phyloP scores from a whole-genome alignment of 2,329 filamentous ascomycete species.

The Gyromitra esculenta region DNA sequence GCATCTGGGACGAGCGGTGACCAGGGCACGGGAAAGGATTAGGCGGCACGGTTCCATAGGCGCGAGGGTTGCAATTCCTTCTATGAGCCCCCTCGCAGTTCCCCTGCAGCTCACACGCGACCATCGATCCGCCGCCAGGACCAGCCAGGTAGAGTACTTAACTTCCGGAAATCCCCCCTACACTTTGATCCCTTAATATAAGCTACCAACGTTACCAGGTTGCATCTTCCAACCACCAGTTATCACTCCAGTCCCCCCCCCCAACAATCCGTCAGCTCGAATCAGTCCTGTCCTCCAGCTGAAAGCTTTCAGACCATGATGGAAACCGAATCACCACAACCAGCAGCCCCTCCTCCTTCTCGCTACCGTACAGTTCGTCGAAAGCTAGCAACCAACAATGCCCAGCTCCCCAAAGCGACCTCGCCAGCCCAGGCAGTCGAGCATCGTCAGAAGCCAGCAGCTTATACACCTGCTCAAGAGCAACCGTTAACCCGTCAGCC shows the following conservation, averaged over 20 bases:
- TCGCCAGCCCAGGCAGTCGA: constrained; percentile 2
- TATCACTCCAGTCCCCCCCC: constrained; percentile 8
- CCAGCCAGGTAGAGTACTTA: constrained; percentile 44
- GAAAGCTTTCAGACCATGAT: constrained; percentile 37
- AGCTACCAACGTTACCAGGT: constrained; percentile 35
- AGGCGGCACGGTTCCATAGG: constrained; percentile 24
- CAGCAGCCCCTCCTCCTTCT: constrained; percentile 47
- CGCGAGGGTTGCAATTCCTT: constrained; percentile 33
- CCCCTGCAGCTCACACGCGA: constrained; percentile 49
- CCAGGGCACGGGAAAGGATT: constrained; percentile 12
- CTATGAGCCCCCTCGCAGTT: constrained; percentile 26
- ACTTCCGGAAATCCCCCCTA: constrained; percentile 36
- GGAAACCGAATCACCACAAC: constrained; percentile 50
- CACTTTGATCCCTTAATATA: constrained; percentile 37
- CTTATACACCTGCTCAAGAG: constrained; percentile 27
- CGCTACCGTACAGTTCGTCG: constrained; percentile 54
- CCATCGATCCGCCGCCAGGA: constrained; percentile 41
- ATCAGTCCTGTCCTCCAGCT: background rate
- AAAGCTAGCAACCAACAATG: constrained; percentile 32
- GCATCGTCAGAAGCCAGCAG: constrained; percentile 24
- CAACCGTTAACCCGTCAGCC: constrained; percentile 48
- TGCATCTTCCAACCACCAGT: constrained; percentile 8
- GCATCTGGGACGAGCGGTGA: constrained; percentile 10
- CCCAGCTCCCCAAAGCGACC: constrained; percentile 29
- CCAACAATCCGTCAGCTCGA: background rate